Base-by-base conservation (phyloP, 2,329 filamentous ascomycete species). In the Botrytis cinerea region DNA sequence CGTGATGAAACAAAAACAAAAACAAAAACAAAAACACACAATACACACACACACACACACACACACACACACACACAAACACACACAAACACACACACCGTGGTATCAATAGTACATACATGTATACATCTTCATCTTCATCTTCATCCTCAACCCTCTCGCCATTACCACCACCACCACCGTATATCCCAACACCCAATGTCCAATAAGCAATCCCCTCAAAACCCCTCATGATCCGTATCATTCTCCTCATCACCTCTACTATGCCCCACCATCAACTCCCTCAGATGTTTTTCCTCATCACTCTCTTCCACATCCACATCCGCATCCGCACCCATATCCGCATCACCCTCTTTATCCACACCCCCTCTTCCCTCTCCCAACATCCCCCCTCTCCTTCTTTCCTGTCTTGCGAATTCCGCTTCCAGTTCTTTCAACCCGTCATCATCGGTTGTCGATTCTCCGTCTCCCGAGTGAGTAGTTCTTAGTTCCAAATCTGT, bases 251-350 rank as follows among this genome's bases (percentile, higher is more conserved):
- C 54, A 71, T 71, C 70, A 2, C 16, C 60, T 32, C 22, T 38
- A 25, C 59, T 51, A 60, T 45, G 48, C 40, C 70, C 71, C 28
- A 73, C 71, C 57, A 73, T 51, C 28, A 73, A 62, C 45, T 73
- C 71, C 46, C 51, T 63, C 7, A 73, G 2, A 63, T 70, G 64
- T 70, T 73, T 43, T n/a, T 73, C 71, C 43, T 73, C 64, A 16
- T 73, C 71, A 45, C 71, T 73, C 20, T 68, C 64, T 8, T 73
- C 71, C 35, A 57, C 51, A 57, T 72, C 71, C 16, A 12, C 51
- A 35, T 51, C 71, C 32, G 9, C 38, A n/a, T 12, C n/a, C 2
- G 7, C 68, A 22, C 28, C n/a, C 5, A 32, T 4, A 32, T 32
- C 32, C 32, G 32, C 32, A 32, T 22, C 57, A 28, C 20, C 43